Conservation (phyloP, 1,284 basidiomycete species). For the Trichosporon sp. region DNA sequence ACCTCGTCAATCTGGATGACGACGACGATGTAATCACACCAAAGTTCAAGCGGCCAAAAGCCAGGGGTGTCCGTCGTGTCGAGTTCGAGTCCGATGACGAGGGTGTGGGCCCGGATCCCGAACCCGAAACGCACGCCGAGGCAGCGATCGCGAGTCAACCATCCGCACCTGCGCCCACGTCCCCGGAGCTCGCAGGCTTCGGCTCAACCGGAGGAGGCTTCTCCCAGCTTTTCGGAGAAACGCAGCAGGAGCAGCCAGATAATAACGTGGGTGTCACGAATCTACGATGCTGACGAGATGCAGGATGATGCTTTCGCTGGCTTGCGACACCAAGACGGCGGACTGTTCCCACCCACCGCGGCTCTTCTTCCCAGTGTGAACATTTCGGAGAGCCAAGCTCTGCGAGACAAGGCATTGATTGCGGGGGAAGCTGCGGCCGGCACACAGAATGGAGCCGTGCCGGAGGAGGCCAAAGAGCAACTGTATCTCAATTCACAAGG, state of each 20-base stretch:
- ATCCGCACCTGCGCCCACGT: no score
- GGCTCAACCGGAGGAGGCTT: slow-evolving; percentile 28
- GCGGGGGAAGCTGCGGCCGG: slow-evolving; percentile 32
- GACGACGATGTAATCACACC: slow-evolving; percentile 17
- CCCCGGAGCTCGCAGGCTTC: slow-evolving; percentile 26
- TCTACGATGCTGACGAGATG: background rate
- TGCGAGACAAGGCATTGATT: slow-evolving; percentile 39
- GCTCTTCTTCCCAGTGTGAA: slow-evolving; percentile 29
- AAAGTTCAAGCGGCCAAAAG: background rate
- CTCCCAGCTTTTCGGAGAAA: slow-evolving; percentile 41
- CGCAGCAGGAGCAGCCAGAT: slow-evolving; percentile 19
- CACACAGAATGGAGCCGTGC: slow-evolving; percentile 6
- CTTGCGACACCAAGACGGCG: slow-evolving; percentile 23
- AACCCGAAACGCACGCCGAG: background rate
- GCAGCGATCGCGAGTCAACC: no score
- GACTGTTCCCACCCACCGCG: slow-evolving; percentile 24
- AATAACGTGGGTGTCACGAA: background rate
- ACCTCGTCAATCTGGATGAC: background rate
- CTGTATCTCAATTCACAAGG: slow-evolving; percentile 40
- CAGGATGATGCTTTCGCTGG: slow-evolving; percentile 30
- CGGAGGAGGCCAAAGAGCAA: slow-evolving; percentile 18
- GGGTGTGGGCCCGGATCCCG: background rate
- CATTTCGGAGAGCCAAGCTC: slow-evolving; percentile 37
- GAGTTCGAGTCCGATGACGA: slow-evolving; percentile 31
- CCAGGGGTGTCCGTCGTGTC: slow-evolving; percentile 7